Evolutionary conservation across 2,329 filamentous ascomycete genomes (phyloP).

Genomic region (Lithohypha guttulata): DNA sequence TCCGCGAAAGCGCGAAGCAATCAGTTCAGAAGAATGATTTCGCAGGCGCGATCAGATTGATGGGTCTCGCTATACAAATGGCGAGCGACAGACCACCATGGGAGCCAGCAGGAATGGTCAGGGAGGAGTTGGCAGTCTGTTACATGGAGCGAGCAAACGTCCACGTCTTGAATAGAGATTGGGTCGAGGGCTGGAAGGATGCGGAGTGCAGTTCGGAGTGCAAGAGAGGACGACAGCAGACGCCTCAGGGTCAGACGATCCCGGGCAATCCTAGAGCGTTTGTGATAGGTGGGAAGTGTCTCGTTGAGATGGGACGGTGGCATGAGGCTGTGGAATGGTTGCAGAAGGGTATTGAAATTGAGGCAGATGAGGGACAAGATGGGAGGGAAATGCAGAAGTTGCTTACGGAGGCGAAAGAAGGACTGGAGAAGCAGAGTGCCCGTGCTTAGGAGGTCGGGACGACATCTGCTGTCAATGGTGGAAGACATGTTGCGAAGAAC

Average conservation of each 20-base stretch:
- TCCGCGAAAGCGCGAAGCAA: conserved; percentile 76
- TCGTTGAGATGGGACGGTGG: conserved; percentile 80
- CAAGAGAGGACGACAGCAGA: conserved; percentile 37
- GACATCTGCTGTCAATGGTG: no score
- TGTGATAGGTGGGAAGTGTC: conserved; percentile 76
- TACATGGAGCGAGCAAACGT: conserved; percentile 85
- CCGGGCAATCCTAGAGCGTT: conserved; percentile 87
- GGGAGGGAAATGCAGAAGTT: conserved; percentile 45
- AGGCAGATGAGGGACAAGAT: conserved; percentile 48
- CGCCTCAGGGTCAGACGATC: conserved; percentile 19
- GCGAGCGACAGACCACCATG: conserved; percentile 68
- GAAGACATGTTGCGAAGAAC: no score
- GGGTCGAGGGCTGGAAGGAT: conserved; percentile 79
- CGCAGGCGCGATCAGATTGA: conserved; percentile 66
- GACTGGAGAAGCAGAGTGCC: not conserved
- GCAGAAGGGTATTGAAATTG: conserved; percentile 66
- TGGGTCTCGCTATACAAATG: conserved; percentile 84
- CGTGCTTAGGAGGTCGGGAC: not conserved
- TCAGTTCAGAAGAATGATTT: conserved; percentile 69
- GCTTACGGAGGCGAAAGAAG: conserved; percentile 47
- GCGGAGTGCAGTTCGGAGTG: conserved; percentile 81
- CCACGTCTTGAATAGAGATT: conserved; percentile 68
- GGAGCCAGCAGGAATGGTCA: conserved; percentile 74
- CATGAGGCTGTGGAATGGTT: conserved; percentile 77
- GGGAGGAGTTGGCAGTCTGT: conserved; percentile 71